Evolutionary conservation across 2,329 filamentous ascomycete species (phyloP).

Genomic region (Calonectria honghensis): DNA sequence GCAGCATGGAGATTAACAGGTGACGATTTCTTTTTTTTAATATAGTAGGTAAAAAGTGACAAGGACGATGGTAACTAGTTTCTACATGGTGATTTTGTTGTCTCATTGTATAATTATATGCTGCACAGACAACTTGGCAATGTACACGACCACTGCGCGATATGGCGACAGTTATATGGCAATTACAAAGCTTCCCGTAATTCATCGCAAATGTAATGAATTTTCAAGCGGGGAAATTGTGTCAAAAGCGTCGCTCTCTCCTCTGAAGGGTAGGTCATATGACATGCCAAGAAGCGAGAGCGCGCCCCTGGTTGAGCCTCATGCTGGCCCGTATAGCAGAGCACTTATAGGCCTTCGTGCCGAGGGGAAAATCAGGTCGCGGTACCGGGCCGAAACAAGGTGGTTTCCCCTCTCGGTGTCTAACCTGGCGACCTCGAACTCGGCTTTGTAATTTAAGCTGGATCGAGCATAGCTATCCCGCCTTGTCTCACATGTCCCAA

Average conservation of each 20-base stretch:
- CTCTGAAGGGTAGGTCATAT: not conserved
- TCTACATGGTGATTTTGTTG: not conserved
- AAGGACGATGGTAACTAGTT: not conserved
- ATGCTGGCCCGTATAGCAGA: not conserved
- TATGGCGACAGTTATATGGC: not conserved
- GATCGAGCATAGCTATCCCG: not conserved
- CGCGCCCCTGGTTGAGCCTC: conserved; percentile 5
- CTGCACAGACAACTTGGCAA: not conserved
- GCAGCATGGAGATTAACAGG: not conserved
- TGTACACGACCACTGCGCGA: not conserved
- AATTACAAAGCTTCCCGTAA: not conserved
- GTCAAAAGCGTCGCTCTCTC: not conserved
- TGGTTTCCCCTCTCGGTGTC: not conserved
- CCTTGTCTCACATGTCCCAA: not conserved
- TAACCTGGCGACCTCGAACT: not conserved
- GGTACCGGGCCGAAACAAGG: not conserved
- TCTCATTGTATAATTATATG: not conserved
- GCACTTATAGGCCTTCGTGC: not conserved
- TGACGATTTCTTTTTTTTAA: not conserved
- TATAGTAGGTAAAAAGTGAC: not conserved
- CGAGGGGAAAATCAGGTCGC: not conserved
- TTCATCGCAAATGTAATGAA: not conserved
- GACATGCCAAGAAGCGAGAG: not conserved
- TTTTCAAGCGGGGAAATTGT: not conserved
- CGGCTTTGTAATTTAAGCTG: not conserved